Base-by-base conservation (phyloP, 2,329 filamentous ascomycete species). In the Emericellopsis atlantica region DNA sequence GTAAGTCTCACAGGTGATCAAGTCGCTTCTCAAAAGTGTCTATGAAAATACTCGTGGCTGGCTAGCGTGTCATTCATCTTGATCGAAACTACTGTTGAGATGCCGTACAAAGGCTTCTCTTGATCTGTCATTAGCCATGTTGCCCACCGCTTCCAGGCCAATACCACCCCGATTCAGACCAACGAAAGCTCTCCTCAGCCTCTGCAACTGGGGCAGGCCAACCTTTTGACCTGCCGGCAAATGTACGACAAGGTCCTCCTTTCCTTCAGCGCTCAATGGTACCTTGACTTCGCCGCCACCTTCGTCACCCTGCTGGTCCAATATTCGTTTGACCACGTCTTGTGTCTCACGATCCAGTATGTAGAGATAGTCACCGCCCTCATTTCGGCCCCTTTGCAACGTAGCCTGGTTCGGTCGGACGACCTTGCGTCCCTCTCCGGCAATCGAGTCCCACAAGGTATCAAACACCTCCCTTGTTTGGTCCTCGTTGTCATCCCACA, bases 301-400 rank as follows among this genome's bases (percentile, higher is more conserved):
- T 40, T 86, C 79, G 43, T 86, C 80, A 40, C 74, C 71, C 55
- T 84, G 76, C 63, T 76, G 79, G 37, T 81, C 76, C 43, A 84
- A 60, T 32, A 93, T 78, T 42, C 69, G 69, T 49, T 77, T 76
- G 40, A 92, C 72, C 24, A 93, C 74, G 41, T 82, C 81, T 49
- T 88, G 85, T 7, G 85, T 90, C 54, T 79, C 79, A 47, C 76
- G 76, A 59, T 93, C 86, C 21, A 93, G 68, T 44, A 86, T 72
- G 56, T 92, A 88, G 40, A 93, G 68, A 56, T 88, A 89, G 54
- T 89, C 82, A 54, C 79, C 56, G 62, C 78, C 51, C 55, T 79
- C 69, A 67, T 85, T 70, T 67, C 68, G 62, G 42, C 72, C 67
- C 22, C 74, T 62, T 54, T 74, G 68, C 23, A 88, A 74, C 0